A percentile compares a stretch with the other conserved stretches of the same genome.
phyloP scores from a whole-genome alignment of 2,329 filamentous ascomycete species.

The Didymella pomorum region DNA sequence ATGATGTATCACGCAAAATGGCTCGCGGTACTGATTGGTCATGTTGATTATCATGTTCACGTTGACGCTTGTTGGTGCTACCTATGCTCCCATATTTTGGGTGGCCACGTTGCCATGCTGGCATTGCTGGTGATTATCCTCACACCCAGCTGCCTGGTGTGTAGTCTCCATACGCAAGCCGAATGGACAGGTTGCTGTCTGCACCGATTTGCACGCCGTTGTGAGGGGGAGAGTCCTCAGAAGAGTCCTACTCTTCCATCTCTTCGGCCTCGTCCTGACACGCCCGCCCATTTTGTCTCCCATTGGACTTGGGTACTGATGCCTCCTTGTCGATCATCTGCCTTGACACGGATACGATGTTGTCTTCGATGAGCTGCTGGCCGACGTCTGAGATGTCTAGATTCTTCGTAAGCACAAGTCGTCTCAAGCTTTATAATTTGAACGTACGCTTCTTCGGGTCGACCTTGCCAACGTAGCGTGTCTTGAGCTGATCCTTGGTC shows the following conservation, averaged over 20 bases:
- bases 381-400: conserved; percentile 90
- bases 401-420: conserved; percentile 27
- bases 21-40: neutral
- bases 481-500: conserved; percentile 97
- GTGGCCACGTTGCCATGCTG: neutral
- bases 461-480: conserved; percentile 97
- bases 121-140: neutral
- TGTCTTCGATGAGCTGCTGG: conserved; percentile 97
- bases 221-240: conserved; percentile 19
- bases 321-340: conserved; percentile 99
- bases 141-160: neutral
- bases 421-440: neutral
- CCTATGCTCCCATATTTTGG: neutral
- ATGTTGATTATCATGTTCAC: conserved; percentile 22
- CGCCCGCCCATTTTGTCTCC: conserved; percentile 38
- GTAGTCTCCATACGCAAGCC: neutral
- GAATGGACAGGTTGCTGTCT: conserved; percentile 16
- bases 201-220: conserved; percentile 1
- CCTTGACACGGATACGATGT: conserved; percentile 96
- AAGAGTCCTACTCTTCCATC: conserved; percentile 43
- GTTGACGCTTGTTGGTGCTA: conserved; percentile 16
- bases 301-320: conserved; percentile 72
- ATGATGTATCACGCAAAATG: neutral
- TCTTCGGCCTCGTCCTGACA: conserved; percentile 45
- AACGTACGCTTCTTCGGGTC: conserved; percentile 92